Conservation (phyloP, 2,329 filamentous ascomycete genomes). For the Aspergillus awamori region DNA sequence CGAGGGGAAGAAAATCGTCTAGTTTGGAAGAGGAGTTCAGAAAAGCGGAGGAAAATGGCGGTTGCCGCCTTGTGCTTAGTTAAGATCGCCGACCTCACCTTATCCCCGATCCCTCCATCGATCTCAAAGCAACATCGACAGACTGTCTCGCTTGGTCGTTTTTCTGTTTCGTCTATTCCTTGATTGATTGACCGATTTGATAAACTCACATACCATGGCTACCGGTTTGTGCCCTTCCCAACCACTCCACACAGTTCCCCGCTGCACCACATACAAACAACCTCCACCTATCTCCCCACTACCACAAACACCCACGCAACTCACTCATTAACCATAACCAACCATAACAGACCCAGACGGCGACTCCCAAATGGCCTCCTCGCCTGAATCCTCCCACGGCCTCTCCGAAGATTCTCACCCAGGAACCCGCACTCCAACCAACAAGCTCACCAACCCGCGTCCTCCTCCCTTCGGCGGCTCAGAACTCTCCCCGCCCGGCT, state of each 20-base stretch:
- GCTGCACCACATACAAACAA: background rate
- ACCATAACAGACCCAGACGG: constrained; percentile 52
- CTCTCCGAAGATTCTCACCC: constrained; percentile 43
- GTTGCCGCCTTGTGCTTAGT: constrained; percentile 18
- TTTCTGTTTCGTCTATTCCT: no score
- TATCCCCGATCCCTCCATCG: constrained; percentile 7
- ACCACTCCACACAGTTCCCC: constrained; percentile 7
- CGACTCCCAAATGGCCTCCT: constrained; percentile 60
- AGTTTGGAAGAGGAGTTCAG: background rate
- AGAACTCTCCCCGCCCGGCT: constrained; percentile 60
- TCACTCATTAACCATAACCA: background rate
- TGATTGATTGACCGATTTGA: no score
- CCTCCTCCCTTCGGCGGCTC: constrained; percentile 31
- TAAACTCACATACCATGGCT: constrained; percentile 21
- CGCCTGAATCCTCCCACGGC: constrained; percentile 40
- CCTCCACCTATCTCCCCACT: background rate
- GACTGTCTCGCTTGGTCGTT: no score
- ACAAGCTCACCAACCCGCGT: constrained; percentile 26
- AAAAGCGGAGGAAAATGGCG: constrained; percentile 3
- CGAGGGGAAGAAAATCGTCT: background rate
- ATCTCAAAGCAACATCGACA: background rate
- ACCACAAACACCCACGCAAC: constrained; percentile 1
- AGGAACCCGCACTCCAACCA: constrained; percentile 49
- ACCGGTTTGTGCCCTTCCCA: constrained; percentile 21
- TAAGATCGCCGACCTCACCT: constrained; percentile 8